Evolutionary conservation across 2,329 filamentous ascomycete species (phyloP), one percentile per base, ranked within the genome.

Genomic region (Rosellinia necatrix): DNA sequence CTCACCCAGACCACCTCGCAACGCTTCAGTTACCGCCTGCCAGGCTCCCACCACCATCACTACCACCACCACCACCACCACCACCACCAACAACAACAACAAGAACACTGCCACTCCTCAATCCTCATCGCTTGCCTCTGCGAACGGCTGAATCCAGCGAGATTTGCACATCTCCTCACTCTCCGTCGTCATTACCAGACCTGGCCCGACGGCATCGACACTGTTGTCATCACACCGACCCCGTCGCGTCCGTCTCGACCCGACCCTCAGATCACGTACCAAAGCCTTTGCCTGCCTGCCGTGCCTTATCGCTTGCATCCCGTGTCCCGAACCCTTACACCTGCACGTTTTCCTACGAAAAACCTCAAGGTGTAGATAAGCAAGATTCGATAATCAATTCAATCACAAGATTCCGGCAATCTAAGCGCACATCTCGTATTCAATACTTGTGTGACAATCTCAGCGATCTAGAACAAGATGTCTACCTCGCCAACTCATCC

Each of bases 291-390:
- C 58, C 62, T 64, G 57, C 58, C 61, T 60, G 63, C 50, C 61
- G 65, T 67, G 60, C 56, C 62, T 63, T 57, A 42, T 24, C 62
- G 61, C 50, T 75, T 74, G 74, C 75, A 72, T 66, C 72, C 68
- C 74, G 74, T n/a, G n/a, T 72, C 65, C 73, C 72, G 74, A 76
- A 74, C 75, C 81, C 88, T 89, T 91, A 87, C 89, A 92, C 88
- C 89, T 91, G 88, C 90, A 90, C 87, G 88, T 92, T 93, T 92
- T 92, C 88, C 80, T 92, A 91, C 78, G 82, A 88, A 89, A 87
- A 86, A 82, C 85, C 83, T 83, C 80, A 82, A 86, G 90, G 90
- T 92, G 89, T 92, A 92, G 82, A 90, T 91, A 91, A 79, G 77
- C 77, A 74, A 75, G 76, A 78, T 75, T 75, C 78, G 71, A 72